A percentile compares a stretch with the other conserved stretches of the same genome.
Conservation (phyloP, 2,329 filamentous ascomycete species). For the Ophiostoma perfectum region DNA sequence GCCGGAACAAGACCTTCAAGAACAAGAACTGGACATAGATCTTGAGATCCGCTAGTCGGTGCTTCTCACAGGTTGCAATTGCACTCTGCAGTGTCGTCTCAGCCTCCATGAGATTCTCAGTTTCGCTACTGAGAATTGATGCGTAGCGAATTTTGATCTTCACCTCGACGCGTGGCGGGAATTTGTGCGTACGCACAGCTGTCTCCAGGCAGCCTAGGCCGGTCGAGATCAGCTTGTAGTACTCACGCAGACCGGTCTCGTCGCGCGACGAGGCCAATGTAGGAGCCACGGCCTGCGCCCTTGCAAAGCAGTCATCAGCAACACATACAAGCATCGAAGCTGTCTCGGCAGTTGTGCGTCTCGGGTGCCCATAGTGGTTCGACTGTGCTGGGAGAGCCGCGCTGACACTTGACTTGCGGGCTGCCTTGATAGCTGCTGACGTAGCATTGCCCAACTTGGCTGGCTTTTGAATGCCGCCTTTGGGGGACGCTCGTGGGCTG, state of each 20-base stretch:
- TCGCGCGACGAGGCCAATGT: conserved; percentile 46
- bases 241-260: conserved; percentile 53
- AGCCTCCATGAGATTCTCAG: conserved; percentile 67
- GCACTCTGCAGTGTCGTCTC: conserved; percentile 68
- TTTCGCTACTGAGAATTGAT: conserved; percentile 66
- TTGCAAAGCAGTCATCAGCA: conserved; percentile 68
- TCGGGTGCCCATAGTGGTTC: conserved; percentile 26
- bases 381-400: conserved; percentile 25
- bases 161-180: conserved; percentile 63
- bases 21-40: conserved; percentile 73
- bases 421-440: conserved; percentile 4
- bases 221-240: conserved; percentile 66
- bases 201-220: conserved; percentile 68
- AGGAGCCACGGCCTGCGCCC: conserved; percentile 54
- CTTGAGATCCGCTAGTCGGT: conserved; percentile 60
- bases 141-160: conserved; percentile 66
- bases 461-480: conserved; percentile 26
- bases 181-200: conserved; percentile 55
- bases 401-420: conserved; percentile 28
- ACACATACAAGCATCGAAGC: conserved; percentile 61
- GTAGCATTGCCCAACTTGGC: conserved; percentile 14
- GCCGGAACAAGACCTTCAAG: conserved; percentile 63
- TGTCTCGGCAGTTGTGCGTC: conserved; percentile 43
- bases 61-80: conserved; percentile 62
- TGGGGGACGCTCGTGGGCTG: conserved; percentile 25